phyloP scores from a whole-genome alignment of 768 basidiomycete species.

The Kondoa malvinella region DNA sequence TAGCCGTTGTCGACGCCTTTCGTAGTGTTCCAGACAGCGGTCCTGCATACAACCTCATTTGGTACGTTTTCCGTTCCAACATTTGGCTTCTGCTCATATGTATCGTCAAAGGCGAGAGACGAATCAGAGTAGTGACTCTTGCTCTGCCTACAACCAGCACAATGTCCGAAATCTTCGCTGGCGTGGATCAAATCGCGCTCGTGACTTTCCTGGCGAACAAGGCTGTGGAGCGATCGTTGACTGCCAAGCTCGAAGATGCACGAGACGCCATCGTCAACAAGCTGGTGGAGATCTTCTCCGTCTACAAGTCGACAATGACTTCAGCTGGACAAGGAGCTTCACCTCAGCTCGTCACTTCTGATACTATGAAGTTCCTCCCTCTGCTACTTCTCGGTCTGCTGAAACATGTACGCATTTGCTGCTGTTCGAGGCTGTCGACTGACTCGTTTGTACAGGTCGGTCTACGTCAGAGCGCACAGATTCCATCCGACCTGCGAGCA shows the following conservation, averaged over 20 bases:
- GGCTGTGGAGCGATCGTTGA: slow-evolving; percentile 72
- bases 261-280: slow-evolving; percentile 69
- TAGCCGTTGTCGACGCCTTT: slow-evolving; percentile 63
- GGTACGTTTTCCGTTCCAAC: slow-evolving; percentile 36
- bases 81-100: neutral
- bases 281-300: slow-evolving; percentile 62
- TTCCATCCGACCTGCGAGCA: slow-evolving; percentile 86
- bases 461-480: slow-evolving; percentile 85
- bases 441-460: slow-evolving; percentile 46
- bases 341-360: slow-evolving; percentile 76
- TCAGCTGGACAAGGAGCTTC: slow-evolving; percentile 81
- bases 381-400: slow-evolving; percentile 72
- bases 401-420: slow-evolving; percentile 72
- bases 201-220: slow-evolving; percentile 73
- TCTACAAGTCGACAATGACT: slow-evolving; percentile 94
- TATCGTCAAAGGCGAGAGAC: slow-evolving; percentile 46
- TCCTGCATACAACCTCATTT: slow-evolving; percentile 83
- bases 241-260: slow-evolving; percentile 74
- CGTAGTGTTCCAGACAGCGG: slow-evolving; percentile 85
- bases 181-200: slow-evolving; percentile 74
- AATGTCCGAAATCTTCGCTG: slow-evolving; percentile 74
- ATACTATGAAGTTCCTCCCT: slow-evolving; percentile 88
- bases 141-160: slow-evolving; percentile 75
- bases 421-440: neutral
- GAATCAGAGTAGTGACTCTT: slow-evolving; percentile 75